These are phyloP conservation scores for Tetrapisispora nanseiensis DNA, from an alignment of 805 yeast species.

Conservation along the genomic window DNA sequence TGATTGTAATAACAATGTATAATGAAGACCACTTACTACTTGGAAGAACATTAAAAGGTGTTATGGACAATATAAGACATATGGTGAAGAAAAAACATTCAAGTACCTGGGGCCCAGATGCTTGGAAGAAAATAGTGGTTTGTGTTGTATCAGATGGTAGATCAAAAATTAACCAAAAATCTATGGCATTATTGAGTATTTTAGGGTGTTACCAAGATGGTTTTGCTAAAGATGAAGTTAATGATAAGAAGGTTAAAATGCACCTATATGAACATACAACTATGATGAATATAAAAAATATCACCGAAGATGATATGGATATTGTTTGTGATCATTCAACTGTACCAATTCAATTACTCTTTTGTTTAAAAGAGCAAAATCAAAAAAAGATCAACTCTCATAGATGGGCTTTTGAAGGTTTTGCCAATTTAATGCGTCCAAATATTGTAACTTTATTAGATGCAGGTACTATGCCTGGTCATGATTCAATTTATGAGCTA, in stretches of 20 bases:
- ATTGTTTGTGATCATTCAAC: slow-evolving; percentile 39
- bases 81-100: slow-evolving; percentile 56
- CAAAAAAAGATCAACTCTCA: slow-evolving; percentile 89
- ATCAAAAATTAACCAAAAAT: slow-evolving; percentile 64
- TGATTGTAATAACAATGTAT: slow-evolving; percentile 82
- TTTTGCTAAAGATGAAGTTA: slow-evolving; percentile 84
- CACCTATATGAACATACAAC: slow-evolving; percentile 93
- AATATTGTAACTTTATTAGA: slow-evolving; percentile 76
- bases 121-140: slow-evolving; percentile 91
- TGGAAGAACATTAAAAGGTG: slow-evolving; percentile 83
- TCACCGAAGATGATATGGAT: slow-evolving; percentile 53
- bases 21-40: slow-evolving; percentile 77
- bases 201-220: slow-evolving; percentile 93
- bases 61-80: slow-evolving; percentile 76
- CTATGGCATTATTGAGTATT: slow-evolving; percentile 73
- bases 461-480: slow-evolving; percentile 89
- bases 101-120: slow-evolving; percentile 84
- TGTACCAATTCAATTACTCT: slow-evolving; percentile 78
- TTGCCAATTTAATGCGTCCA: slow-evolving; percentile 74
- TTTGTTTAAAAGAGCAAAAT: slow-evolving; percentile 84
- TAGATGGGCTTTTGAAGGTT: slow-evolving; percentile 93
- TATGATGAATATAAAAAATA: slow-evolving; percentile 71
- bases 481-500: slow-evolving; percentile 73
- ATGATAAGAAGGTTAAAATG: slow-evolving; percentile 68
- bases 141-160: slow-evolving; percentile 90